Percentiles rank a stretch among this genome's conserved stretches.
Conservation (phyloP, 1,284 basidiomycete genomes). For the Ustilago esculenta region DNA sequence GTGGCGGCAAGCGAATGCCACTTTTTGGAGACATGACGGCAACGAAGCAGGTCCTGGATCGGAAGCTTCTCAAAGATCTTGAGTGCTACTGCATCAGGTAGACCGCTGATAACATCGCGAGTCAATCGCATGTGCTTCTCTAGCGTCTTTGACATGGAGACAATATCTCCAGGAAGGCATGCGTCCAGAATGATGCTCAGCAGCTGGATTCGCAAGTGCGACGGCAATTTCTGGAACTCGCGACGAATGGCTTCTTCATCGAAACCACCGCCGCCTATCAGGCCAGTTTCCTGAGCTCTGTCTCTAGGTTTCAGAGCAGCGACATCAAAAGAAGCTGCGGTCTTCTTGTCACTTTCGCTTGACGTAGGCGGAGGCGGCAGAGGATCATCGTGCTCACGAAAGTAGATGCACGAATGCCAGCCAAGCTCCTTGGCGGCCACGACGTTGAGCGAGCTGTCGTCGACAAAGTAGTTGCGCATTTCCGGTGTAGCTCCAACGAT, state of each 20-base stretch:
- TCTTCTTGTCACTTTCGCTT: conserved; percentile 16
- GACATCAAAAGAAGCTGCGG: conserved; percentile 25
- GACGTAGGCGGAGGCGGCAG: conserved; percentile 5
- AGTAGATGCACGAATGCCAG: conserved; percentile 61
- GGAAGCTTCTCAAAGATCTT: conserved; percentile 76
- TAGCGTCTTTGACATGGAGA: conserved; percentile 69
- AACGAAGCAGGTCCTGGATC: conserved; percentile 71
- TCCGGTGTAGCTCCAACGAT: conserved; percentile 33
- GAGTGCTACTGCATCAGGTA: conserved; percentile 76
- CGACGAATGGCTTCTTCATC: conserved; percentile 43
- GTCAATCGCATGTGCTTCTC: conserved; percentile 82
- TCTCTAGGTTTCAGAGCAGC: conserved; percentile 10
- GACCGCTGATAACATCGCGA: conserved; percentile 80
- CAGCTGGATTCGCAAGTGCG: conserved; percentile 41
- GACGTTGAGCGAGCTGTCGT: conserved; percentile 63
- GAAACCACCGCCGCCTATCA: conserved; percentile 14
- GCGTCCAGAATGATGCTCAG: conserved; percentile 52
- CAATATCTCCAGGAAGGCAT: conserved; percentile 55
- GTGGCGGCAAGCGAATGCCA: conserved; percentile 78
- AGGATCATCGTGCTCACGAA: conserved; percentile 47
- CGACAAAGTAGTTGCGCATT: conserved; percentile 60
- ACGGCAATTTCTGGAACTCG: conserved; percentile 40
- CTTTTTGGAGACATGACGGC: conserved; percentile 75
- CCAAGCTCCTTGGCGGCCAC: conserved; percentile 57
- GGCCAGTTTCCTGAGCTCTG: not conserved